Percentiles rank a stretch among this genome's conserved stretches.
phyloP scores from a whole-genome alignment of 805 yeast species.

The Kodamaea fukazawae region DNA sequence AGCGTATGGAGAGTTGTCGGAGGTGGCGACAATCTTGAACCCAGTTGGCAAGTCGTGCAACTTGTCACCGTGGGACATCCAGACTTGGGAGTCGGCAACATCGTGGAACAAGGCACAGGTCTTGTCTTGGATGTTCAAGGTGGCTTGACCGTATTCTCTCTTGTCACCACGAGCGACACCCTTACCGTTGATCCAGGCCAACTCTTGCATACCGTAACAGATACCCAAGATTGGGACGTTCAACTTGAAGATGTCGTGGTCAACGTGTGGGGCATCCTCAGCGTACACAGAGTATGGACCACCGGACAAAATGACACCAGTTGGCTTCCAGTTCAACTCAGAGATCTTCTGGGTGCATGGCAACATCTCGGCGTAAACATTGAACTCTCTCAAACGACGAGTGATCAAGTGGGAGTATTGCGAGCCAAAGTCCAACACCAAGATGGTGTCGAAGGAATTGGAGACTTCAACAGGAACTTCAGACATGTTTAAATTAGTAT shows the following conservation, averaged over 20 bases:
- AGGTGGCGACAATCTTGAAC: constrained; percentile 83
- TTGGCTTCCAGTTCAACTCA: constrained; percentile 91
- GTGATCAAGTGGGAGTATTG: constrained; percentile 97
- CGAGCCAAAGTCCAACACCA: constrained; percentile 97
- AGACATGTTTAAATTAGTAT: constrained; percentile 6
- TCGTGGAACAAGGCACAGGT: constrained; percentile 75
- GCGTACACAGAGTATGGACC: constrained; percentile 98
- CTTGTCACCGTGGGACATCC: constrained; percentile 99
- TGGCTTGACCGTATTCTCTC: constrained; percentile 98
- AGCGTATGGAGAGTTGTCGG: constrained; percentile 93
- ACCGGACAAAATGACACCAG: constrained; percentile 94
- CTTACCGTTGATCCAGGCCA: constrained; percentile 96
- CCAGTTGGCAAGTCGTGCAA: constrained; percentile 86
- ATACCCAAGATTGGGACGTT: constrained; percentile 94
- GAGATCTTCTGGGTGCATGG: constrained; percentile 98
- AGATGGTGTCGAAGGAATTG: constrained; percentile 89
- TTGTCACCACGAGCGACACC: constrained; percentile 94
- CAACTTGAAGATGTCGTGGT: constrained; percentile 85
- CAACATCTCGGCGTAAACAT: constrained; percentile 98
- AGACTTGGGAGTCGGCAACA: constrained; percentile 91
- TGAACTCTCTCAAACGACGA: constrained; percentile 95
- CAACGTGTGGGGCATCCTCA: constrained; percentile 95
- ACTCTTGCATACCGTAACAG: constrained; percentile 98
- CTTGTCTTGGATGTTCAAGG: constrained; percentile 69
- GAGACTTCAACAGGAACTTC: constrained; percentile 62